These are phyloP conservation scores for Hanseniaspora lachancei DNA, from an alignment of 805 yeast species.

Conservation along the genomic window DNA sequence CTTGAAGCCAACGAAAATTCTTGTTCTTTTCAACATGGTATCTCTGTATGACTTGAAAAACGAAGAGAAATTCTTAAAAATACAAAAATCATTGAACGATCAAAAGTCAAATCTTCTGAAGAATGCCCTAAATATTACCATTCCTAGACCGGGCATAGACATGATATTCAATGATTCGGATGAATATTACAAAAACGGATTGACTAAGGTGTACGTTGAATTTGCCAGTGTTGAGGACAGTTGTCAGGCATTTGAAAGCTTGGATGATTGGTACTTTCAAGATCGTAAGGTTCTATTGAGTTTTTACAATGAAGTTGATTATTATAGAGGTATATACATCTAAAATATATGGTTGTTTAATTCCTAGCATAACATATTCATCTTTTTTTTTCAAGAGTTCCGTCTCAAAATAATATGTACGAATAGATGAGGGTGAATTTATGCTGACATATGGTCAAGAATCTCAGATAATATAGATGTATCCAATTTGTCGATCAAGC, in stretches of 20 bases:
- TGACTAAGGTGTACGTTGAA: conserved; percentile 62
- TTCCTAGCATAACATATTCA: no score
- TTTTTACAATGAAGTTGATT: conserved; percentile 9
- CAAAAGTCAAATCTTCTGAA: conserved; percentile 32
- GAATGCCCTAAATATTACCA: conserved; percentile 38
- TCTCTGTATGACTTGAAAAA: conserved; percentile 51
- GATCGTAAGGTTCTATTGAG: conserved; percentile 33
- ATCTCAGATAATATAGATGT: conserved; percentile 37
- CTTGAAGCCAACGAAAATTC: conserved; percentile 31
- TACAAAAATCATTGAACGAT: conserved; percentile 37
- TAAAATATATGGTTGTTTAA: background rate
- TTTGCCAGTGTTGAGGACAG: conserved; percentile 44
- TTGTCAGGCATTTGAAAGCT: conserved; percentile 37
- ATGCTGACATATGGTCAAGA: conserved; percentile 21
- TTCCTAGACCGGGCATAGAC: conserved; percentile 43
- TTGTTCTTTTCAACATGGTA: conserved; percentile 55
- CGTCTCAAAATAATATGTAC: no score
- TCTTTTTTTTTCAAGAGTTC: no score
- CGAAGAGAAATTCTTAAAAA: conserved; percentile 35
- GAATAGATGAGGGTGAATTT: background rate
- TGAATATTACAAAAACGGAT: conserved; percentile 35
- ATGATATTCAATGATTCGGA: conserved; percentile 27
- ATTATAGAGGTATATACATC: conserved; percentile 8
- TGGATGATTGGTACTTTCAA: conserved; percentile 56
- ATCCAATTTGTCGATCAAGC: conserved; percentile 67